Evolutionary conservation across 2,329 filamentous ascomycete genomes (phyloP), one percentile per base, ranked within the genome.

Genomic region (Neophaeococcomyces aloes): DNA sequence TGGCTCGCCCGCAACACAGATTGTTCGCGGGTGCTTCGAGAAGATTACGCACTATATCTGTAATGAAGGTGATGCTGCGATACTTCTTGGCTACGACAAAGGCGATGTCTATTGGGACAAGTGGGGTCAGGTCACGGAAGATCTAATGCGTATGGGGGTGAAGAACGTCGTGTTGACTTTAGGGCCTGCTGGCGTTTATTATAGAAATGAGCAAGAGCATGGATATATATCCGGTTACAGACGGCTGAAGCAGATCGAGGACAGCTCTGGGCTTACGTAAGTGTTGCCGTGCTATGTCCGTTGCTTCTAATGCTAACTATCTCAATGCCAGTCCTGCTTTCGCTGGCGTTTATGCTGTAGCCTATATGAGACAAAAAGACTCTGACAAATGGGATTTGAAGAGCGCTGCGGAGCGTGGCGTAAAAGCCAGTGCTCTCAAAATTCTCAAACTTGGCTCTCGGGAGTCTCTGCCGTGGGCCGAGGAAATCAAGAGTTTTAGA

Each of bases 401-500:
- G 23, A 13, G 25, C 11, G 47, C 50, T 10, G 42, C 47, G 7
- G 25, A n/a, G 7, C 37, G 36, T 6, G 50, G 46, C 10, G 35
- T 39, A 35, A 51, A 47, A 39, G 50, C 50, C 4, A 29, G 42
- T 7, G 48, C 48, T 18, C 29, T 30, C 6, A 47, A 38, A 3
- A 46, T 46, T 30, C 13, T 17, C 7, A 23, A 21, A 8, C n/a
- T 51, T 7, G 50, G 50, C 2, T 44, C 42, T 23, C 45, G 50
- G 18, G 33, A 46, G 6, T 21, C 34, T 7, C 49, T 53, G n/a
- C 50, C 50, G 21, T 53, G 50, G 50, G 44, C 47, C 15, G 47
- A 51, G 29, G 46, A 49, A 25, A 45, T 53, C 15, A 42, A 46
- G n/a, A 21, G 19, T 23, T 47, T 42, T 19, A 13, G 32, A 2